Evolutionary conservation across 1,139 yeast species (phyloP), one percentile per base, ranked within the genome.

Genomic region (Ogataea hybrid): DNA sequence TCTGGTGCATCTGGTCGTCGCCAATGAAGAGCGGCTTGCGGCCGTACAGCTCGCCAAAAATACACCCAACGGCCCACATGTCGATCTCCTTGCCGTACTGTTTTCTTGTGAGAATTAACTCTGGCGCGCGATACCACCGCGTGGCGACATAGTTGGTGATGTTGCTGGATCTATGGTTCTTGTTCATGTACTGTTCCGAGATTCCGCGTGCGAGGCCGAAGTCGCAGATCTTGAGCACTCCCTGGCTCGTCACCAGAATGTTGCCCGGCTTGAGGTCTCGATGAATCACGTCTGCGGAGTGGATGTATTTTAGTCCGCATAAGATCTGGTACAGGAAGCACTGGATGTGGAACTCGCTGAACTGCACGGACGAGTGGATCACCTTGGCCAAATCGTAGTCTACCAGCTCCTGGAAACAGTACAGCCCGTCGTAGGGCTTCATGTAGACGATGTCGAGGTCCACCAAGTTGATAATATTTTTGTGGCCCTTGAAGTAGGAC

Each of bases 71-170:
- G 1, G 92, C 84, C 95, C 95, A 84, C 63, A 84, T 65, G 61
- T 84, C 95, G 37, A 84, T 81, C 16, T 66, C 67, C 41, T 64
- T 63, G 1, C 70, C 64, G 44, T 92, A 92, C 48, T 82, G 79
- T 54, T 88, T 90, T 63, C 85, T 85, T 53, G 95, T 81, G 42
- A 92, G 73, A 92, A 92, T 92, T 62, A 92, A 84, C 60, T 92
- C 98, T 0, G 98, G 98, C 0, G 97, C 97, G 41, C 97, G 68
- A 59, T 90, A 90, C 96, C 96, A 90, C 47, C 97, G 68, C 0
- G 97, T 90, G 3, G 97, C 97, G 14, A 90, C 97, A 56, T 89
- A 89, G 52, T 81, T 81, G 4, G 97, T 89, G 37, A 86, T 85
- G 15, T 67, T 73, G 36, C 52, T 50, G 9, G 59, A 48, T 37